Conservation (phyloP, 1,284 basidiomycete species). For the Pyrrhoderma noxium region DNA sequence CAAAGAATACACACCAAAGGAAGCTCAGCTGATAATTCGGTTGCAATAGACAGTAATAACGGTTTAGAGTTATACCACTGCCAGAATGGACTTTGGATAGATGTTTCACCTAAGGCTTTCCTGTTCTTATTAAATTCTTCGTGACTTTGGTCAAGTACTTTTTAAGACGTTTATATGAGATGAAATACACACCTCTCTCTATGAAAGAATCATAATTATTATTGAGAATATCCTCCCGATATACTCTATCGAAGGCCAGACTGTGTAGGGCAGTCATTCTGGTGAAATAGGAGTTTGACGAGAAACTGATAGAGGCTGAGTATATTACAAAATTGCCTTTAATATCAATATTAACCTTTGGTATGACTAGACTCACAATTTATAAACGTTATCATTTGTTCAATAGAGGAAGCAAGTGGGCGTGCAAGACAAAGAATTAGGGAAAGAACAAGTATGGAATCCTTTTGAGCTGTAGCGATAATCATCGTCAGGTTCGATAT, state of each 20-base stretch:
- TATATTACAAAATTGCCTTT: too few species aligned
- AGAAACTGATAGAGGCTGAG: slow-evolving; percentile 10
- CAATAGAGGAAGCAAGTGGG: neutral
- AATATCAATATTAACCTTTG: neutral
- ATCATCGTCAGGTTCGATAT: slow-evolving; percentile 1
- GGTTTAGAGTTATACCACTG: neutral
- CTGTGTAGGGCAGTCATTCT: slow-evolving; percentile 7
- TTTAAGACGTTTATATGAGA: neutral
- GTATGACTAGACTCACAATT: neutral
- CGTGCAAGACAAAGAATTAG: neutral
- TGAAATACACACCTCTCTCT: slow-evolving; percentile 9
- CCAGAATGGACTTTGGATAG: neutral
- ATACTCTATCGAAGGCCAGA: neutral
- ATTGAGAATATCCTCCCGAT: slow-evolving; percentile 9
- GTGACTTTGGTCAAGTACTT: neutral
- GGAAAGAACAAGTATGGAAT: neutral
- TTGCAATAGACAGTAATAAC: neutral
- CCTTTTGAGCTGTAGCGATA: neutral
- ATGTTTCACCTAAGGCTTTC: neutral
- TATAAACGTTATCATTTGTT: neutral
- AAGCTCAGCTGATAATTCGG: neutral
- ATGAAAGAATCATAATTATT: slow-evolving; percentile 10
- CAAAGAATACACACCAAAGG: neutral
- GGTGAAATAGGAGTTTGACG: slow-evolving; percentile 6
- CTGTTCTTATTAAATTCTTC: slow-evolving; percentile 8